A percentile compares a stretch with the other conserved stretches of the same genome.
Conservation (phyloP, 768 basidiomycete genomes). For the Lactifluus hygrophoroides region DNA sequence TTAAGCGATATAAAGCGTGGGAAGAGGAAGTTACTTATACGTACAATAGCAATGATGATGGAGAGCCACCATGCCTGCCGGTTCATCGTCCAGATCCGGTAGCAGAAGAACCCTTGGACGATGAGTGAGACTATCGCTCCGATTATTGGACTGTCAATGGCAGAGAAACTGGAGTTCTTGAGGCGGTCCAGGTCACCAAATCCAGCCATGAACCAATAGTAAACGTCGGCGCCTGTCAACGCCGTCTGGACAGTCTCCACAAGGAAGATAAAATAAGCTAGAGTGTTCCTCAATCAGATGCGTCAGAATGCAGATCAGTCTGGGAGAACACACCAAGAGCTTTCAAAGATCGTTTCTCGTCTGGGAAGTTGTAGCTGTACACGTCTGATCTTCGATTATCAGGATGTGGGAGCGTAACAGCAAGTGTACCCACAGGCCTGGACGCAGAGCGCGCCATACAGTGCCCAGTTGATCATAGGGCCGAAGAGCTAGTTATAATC, state of each 20-base stretch:
- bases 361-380: slow-evolving; percentile 7
- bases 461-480: neutral
- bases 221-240: neutral
- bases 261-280: neutral
- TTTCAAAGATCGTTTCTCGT: slow-evolving; percentile 2
- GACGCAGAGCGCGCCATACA: slow-evolving; percentile 1
- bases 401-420: too few species aligned
- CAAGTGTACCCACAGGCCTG: neutral
- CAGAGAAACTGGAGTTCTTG: neutral
- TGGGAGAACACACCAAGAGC: neutral
- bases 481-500: neutral
- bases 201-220: slow-evolving; percentile 1
- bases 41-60: neutral
- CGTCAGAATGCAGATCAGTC: neutral
- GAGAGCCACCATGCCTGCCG: neutral
- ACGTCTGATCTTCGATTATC: neutral
- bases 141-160: neutral
- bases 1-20: neutral
- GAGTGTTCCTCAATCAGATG: neutral
- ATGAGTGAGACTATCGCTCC: neutral
- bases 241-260: neutral
- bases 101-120: neutral
- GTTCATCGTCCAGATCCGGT: slow-evolving; percentile 4
- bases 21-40: neutral
- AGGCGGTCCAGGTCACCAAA: slow-evolving; percentile 1